Evolutionary conservation across 257 asterid genomes (phyloP), one percentile per base, ranked within the genome.

Genomic region (Solanum phureja): DNA sequence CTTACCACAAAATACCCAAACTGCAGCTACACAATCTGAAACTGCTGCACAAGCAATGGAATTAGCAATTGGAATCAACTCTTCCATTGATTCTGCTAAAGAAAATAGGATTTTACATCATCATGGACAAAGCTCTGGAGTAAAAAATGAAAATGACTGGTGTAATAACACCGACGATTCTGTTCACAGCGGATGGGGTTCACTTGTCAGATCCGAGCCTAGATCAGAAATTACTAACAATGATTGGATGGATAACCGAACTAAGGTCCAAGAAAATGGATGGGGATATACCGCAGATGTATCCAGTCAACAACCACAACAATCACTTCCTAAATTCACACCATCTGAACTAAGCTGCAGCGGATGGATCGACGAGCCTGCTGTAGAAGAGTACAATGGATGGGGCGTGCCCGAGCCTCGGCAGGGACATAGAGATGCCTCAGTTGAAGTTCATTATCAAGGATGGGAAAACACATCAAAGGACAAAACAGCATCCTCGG

Each of bases 141-240:
- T 11, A 23, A 82, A 83, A 58, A 44, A 42, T 35, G 62, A 27
- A 31, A 87, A 82, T 87, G 89, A 19, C 52, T 87, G 88, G 88
- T 83, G 74, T 35, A 64, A 11, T 60, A 24, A 12, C 29, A 29
- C 81, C 34, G 11, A 71, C 21, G 44, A 64, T 11, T 60, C 86
- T 16, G 8, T 24, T 42, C 68, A 77, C 24, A 29, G 33, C 0
- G 86, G 88, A 75, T 87, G 89, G 89, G 83, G 89, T 19, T 24
- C 89, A 60, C 64, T 84, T 60, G 76, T 35, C 29, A 83, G 86
- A 58, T 24, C 58, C 8, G 21, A 16, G 58, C 49, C 85, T 52
- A 75, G 31, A 40, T 29, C 27, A 29, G 60, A 60, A 31, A 44
- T 87, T 31, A 82, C 44, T n/a, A 58, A 29, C 73, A 60, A 46